These are phyloP conservation scores for Cyclotella atomus DNA, from an alignment of 108 stramenopile genomes.

Conservation along the genomic window DNA sequence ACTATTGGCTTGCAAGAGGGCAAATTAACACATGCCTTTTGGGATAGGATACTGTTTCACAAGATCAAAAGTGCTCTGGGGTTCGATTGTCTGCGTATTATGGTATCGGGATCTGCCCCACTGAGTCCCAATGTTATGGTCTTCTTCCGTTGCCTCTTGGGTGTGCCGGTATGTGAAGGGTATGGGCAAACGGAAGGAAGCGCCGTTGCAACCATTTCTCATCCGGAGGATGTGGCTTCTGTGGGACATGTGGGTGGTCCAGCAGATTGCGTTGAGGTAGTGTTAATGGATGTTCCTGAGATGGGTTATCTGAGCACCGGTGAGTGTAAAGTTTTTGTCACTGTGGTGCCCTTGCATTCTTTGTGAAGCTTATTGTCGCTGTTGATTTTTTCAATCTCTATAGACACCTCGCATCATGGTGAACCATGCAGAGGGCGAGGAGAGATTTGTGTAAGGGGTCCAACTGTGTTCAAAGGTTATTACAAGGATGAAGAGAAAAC, in stretches of 20 bases:
- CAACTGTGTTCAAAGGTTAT: conserved; percentile 93
- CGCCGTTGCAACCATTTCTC: conserved; percentile 72
- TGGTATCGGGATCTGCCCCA: conserved; percentile 94
- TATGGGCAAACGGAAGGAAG: conserved; percentile 97
- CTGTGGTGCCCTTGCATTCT: not conserved
- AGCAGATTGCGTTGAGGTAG: conserved; percentile 78
- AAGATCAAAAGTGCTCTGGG: conserved; percentile 93
- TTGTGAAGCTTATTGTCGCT: too few relatives aligned
- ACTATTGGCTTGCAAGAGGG: conserved; percentile 66
- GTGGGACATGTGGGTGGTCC: conserved; percentile 96
- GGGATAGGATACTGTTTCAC: conserved; percentile 93
- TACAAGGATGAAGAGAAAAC: conserved; percentile 96
- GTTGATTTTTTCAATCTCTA: too few relatives aligned
- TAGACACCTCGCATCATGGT: conserved; percentile 79
- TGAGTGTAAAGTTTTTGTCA: conserved; percentile 32
- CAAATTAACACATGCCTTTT: conserved; percentile 76
- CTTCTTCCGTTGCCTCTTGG: conserved; percentile 91
- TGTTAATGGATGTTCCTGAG: conserved; percentile 91
- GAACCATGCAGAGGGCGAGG: conserved; percentile 87
- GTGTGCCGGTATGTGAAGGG: conserved; percentile 93
- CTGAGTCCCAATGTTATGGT: conserved; percentile 87
- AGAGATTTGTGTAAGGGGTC: conserved; percentile 97
- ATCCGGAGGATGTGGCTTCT: conserved; percentile 76
- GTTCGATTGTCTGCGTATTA: conserved; percentile 82
- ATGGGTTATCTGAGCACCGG: conserved; percentile 93